Conservation (phyloP, 805 yeast genomes). For the Yamadazyma laniorum region DNA sequence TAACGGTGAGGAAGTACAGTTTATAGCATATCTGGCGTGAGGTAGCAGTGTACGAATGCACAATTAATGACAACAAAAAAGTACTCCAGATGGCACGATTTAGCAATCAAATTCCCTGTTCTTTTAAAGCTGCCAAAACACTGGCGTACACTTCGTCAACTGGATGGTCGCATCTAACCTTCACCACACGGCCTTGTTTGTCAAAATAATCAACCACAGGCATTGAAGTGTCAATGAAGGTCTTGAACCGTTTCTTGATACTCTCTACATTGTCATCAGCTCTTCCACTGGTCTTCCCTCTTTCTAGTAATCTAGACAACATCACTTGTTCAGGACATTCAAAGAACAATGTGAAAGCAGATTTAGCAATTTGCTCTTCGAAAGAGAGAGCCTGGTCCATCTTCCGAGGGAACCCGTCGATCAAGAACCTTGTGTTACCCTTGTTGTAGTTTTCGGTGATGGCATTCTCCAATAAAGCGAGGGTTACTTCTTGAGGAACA, state of each 20-base stretch:
- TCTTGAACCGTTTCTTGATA: constrained; percentile 82
- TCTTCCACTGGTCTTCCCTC: constrained; percentile 95
- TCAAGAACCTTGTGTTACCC: constrained; percentile 67
- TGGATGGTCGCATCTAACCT: constrained; percentile 73
- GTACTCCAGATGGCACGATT: no score
- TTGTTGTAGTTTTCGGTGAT: constrained; percentile 51
- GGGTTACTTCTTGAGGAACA: constrained; percentile 91
- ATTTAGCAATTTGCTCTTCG: constrained; percentile 72
- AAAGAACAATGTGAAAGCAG: constrained; percentile 69
- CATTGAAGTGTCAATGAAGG: constrained; percentile 84
- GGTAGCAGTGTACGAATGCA: no score
- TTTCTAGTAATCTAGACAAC: constrained; percentile 78
- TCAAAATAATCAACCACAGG: constrained; percentile 89
- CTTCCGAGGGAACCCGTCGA: constrained; percentile 97
- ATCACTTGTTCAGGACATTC: constrained; percentile 82
- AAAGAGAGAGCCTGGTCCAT: constrained; percentile 98
- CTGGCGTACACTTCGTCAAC: constrained; percentile 73
- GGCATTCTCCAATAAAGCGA: constrained; percentile 78
- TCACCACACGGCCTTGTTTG: constrained; percentile 70
- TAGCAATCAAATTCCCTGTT: constrained; percentile 29
- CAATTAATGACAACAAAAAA: no score
- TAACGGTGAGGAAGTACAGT: no score
- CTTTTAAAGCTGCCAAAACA: constrained; percentile 64
- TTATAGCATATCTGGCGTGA: no score
- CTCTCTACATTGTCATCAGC: constrained; percentile 90